Evolutionary conservation across 768 basidiomycete species (phyloP).

Genomic region (Kwoniella sp.): DNA sequence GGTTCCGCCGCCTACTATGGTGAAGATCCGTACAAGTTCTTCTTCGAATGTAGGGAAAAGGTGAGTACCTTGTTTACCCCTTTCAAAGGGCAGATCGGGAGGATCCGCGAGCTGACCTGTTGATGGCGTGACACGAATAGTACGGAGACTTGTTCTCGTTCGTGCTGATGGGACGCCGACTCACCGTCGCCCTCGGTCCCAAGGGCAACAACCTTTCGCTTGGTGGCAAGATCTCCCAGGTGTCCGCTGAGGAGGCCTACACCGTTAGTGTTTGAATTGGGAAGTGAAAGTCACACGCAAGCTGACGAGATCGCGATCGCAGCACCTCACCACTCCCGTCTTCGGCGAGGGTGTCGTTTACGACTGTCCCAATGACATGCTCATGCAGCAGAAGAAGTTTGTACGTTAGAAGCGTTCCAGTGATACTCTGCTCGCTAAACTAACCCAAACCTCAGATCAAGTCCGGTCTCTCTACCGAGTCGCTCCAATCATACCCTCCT

Average conservation of each 20-base stretch:
- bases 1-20: slow-evolving; percentile 88
- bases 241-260: slow-evolving; percentile 96
- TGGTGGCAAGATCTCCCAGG: slow-evolving; percentile 83
- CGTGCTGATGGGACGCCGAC: slow-evolving; percentile 76
- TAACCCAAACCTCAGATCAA: slow-evolving; percentile 57
- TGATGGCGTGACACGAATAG: slow-evolving; percentile 52
- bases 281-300: background rate
- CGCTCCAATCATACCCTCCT: slow-evolving; percentile 75
- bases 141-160: slow-evolving; percentile 98
- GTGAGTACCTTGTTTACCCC: slow-evolving; percentile 28
- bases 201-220: slow-evolving; percentile 91
- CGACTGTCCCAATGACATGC: slow-evolving; percentile 87
- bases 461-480: slow-evolving; percentile 85
- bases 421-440: background rate
- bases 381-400: slow-evolving; percentile 99
- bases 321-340: slow-evolving; percentile 89
- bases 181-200: slow-evolving; percentile 85
- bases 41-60: slow-evolving; percentile 61
- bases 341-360: slow-evolving; percentile 98
- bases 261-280: slow-evolving; percentile 54
- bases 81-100: no score
- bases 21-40: slow-evolving; percentile 85
- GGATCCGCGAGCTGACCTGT: no score
- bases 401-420: slow-evolving; percentile 32
- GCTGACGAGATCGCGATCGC: background rate